A percentile compares a stretch with the other conserved stretches of the same genome.
These are phyloP conservation scores for Cucurbitaria berberidis DNA, from an alignment of 2,329 filamentous ascomycete genomes.

Conservation along the genomic window DNA sequence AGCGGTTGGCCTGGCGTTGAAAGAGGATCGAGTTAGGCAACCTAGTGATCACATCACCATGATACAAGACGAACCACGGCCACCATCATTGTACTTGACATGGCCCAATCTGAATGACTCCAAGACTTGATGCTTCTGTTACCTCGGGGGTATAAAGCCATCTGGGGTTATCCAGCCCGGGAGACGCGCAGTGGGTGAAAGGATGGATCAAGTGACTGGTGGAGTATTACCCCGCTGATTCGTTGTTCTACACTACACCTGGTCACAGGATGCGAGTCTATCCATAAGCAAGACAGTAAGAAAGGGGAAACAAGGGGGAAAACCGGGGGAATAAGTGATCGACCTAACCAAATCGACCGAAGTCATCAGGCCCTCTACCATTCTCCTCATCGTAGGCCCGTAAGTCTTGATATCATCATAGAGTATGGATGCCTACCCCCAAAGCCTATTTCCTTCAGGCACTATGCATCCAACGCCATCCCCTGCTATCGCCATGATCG, in stretches of 20 bases:
- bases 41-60: not conserved
- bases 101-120: not conserved
- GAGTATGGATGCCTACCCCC: not conserved
- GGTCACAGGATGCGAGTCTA: not conserved
- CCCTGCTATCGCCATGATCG: conserved; percentile 4
- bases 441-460: not conserved
- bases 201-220: too few species aligned
- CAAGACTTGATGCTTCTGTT: not conserved
- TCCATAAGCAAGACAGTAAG: conserved; percentile 2
- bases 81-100: not conserved
- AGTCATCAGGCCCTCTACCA: not conserved
- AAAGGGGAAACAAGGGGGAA: conserved; percentile 3
- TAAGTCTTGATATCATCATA: not conserved
- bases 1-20: conserved; percentile 1
- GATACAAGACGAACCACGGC: not conserved
- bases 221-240: not conserved
- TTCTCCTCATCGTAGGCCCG: not conserved
- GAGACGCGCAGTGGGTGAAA: too few species aligned
- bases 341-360: conserved; percentile 11
- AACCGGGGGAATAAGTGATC: conserved; percentile 28
- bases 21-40: not conserved
- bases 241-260: not conserved
- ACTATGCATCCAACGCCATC: conserved; percentile 4
- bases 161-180: too few species aligned
- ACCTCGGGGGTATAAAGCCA: not conserved